Evolutionary conservation across 768 basidiomycete genomes (phyloP).

Genomic region (Gloeopeniophorella convolvens): DNA sequence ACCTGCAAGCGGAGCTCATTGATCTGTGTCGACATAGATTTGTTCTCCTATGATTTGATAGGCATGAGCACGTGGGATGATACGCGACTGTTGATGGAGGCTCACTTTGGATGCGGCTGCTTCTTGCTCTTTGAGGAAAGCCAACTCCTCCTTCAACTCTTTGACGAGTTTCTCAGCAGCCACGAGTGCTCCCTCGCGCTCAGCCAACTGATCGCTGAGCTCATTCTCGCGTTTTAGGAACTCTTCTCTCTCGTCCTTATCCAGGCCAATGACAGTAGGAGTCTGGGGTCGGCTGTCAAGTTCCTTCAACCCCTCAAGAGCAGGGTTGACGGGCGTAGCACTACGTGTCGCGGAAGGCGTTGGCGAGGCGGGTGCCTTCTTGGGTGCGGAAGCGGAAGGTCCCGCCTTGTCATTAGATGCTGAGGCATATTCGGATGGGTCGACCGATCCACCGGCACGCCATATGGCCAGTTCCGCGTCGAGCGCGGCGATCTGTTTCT

Average conservation of each 20-base stretch:
- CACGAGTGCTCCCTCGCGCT: conserved; percentile 77
- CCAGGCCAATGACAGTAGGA: conserved; percentile 79
- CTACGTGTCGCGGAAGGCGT: conserved; percentile 60
- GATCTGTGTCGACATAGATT: conserved; percentile 86
- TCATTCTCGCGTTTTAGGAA: conserved; percentile 97
- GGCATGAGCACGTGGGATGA: background rate
- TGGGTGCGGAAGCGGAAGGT: conserved; percentile 35
- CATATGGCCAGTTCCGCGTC: conserved; percentile 89
- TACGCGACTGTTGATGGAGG: conserved; percentile 5
- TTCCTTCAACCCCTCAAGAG: conserved; percentile 67
- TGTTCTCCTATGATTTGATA: conserved; percentile 66
- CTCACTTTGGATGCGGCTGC: conserved; percentile 64
- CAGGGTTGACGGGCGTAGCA: conserved; percentile 70
- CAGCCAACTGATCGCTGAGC: conserved; percentile 85
- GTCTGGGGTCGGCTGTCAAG: conserved; percentile 86
- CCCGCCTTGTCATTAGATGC: conserved; percentile 52
- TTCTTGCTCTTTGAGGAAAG: conserved; percentile 90
- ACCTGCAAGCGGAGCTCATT: conserved; percentile 89
- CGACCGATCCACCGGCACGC: conserved; percentile 82
- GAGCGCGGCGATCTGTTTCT: conserved; percentile 81
- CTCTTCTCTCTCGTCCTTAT: conserved; percentile 96
- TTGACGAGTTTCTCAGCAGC: conserved; percentile 81
- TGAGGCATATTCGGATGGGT: conserved; percentile 71
- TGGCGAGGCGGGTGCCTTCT: conserved; percentile 48
- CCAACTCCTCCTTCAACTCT: conserved; percentile 84